phyloP scores from a whole-genome alignment of 352 stramenopile genomes.

The Phytophthora megakarya region DNA sequence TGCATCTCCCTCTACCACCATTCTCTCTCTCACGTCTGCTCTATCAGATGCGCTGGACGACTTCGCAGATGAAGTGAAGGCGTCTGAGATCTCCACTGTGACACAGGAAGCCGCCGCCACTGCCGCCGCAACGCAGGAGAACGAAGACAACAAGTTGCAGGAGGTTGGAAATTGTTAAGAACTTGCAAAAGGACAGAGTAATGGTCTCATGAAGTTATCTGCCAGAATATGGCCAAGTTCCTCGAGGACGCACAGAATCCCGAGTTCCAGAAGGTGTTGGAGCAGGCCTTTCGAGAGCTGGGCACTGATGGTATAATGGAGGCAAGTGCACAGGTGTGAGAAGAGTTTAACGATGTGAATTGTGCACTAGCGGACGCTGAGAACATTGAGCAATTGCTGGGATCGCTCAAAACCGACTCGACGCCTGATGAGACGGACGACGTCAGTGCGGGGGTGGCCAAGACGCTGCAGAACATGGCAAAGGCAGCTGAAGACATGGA shows the following conservation, averaged over 20 bases:
- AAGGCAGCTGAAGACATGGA: slow-evolving; percentile 89
- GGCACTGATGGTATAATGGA: slow-evolving; percentile 55
- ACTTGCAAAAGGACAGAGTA: not conserved
- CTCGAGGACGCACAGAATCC: slow-evolving; percentile 86
- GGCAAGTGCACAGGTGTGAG: not conserved
- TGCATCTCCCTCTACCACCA: not conserved
- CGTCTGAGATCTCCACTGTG: slow-evolving; percentile 45
- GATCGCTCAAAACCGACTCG: slow-evolving; percentile 54
- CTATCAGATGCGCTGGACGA: slow-evolving; percentile 80
- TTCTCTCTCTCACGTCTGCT: not conserved
- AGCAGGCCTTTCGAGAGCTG: slow-evolving; percentile 89
- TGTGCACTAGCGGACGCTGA: slow-evolving; percentile 49
- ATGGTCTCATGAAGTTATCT: slow-evolving; percentile 13
- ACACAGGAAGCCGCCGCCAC: slow-evolving; percentile 58
- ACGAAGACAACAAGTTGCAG: slow-evolving; percentile 65
- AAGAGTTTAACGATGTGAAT: slow-evolving; percentile 3
- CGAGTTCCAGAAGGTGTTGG: slow-evolving; percentile 85
- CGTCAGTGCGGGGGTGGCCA: slow-evolving; percentile 80
- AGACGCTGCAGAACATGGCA: slow-evolving; percentile 90
- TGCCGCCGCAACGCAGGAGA: slow-evolving; percentile 45
- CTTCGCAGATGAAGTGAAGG: slow-evolving; percentile 71
- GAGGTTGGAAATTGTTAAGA: slow-evolving; percentile 48
- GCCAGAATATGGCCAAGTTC: slow-evolving; percentile 85
- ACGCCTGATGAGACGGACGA: slow-evolving; percentile 64
- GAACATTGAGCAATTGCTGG: slow-evolving; percentile 75